These are phyloP conservation scores for Vitellaria paradoxa DNA, from an alignment of 179 eudicot genomes.

Conservation along the genomic window DNA sequence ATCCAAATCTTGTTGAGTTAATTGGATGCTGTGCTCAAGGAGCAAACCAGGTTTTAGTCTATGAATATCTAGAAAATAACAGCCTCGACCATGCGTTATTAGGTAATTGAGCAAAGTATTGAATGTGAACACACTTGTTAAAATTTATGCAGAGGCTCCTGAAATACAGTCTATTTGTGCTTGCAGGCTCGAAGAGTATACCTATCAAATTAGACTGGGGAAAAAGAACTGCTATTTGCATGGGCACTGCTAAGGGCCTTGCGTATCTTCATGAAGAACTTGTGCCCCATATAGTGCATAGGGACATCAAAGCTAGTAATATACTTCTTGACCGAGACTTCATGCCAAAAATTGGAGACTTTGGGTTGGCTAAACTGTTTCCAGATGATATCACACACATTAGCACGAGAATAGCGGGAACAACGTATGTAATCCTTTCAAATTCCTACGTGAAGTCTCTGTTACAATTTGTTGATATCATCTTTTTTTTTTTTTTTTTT, in stretches of 20 bases:
- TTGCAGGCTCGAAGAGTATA: constrained; percentile 38
- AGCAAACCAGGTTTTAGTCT: constrained; percentile 64
- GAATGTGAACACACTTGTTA: neutral
- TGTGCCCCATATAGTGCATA: constrained; percentile 67
- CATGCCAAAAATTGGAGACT: constrained; percentile 68
- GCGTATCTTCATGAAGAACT: constrained; percentile 69
- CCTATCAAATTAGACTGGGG: constrained; percentile 46
- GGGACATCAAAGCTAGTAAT: constrained; percentile 78
- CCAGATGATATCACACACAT: constrained; percentile 72
- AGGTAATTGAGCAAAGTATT: constrained; percentile 6
- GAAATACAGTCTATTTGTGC: constrained; percentile 11
- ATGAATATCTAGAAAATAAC: constrained; percentile 65
- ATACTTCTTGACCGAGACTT: constrained; percentile 60
- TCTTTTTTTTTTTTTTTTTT: neutral
- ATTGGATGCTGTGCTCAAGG: constrained; percentile 84
- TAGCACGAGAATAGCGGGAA: constrained; percentile 66
- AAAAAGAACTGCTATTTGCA: constrained; percentile 53
- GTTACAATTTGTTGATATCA: neutral
- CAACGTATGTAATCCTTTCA: constrained; percentile 45
- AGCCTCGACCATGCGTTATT: constrained; percentile 25
- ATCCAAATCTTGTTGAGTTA: constrained; percentile 77
- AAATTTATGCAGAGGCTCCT: neutral
- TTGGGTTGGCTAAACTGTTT: constrained; percentile 76
- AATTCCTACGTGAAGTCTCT: neutral
- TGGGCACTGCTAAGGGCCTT: constrained; percentile 63